These are phyloP conservation scores for Fraxinus americana DNA, from an alignment of 257 asterid species.

Conservation along the genomic window DNA sequence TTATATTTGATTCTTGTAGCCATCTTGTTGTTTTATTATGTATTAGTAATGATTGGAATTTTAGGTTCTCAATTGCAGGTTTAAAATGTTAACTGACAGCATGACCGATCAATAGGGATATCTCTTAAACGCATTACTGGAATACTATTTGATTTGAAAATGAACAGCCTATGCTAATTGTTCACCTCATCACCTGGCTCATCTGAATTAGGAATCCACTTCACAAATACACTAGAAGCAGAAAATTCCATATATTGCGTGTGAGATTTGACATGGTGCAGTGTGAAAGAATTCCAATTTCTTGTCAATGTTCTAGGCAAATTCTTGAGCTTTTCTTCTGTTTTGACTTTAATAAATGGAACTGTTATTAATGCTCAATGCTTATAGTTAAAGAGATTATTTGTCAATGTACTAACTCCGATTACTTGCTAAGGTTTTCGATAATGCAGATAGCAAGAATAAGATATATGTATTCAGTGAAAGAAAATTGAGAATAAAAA, in stretches of 20 bases:
- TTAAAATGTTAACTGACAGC: neutral
- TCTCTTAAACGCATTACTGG: neutral
- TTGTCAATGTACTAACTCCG: neutral
- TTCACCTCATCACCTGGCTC: neutral
- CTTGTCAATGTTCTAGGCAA: neutral
- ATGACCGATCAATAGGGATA: neutral
- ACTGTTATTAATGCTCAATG: neutral
- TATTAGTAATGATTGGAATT: constrained; percentile 6
- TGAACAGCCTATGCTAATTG: no score
- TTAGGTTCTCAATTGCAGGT: constrained; percentile 1
- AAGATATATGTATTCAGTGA: neutral
- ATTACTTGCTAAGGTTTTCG: neutral
- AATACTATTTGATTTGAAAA: no score
- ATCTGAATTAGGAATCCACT: neutral
- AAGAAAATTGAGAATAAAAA: neutral
- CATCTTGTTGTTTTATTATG: constrained; percentile 40
- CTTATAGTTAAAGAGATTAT: neutral
- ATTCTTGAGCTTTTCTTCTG: neutral
- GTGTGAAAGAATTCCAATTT: neutral
- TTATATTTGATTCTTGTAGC: constrained; percentile 32
- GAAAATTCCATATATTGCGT: neutral
- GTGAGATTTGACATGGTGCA: neutral
- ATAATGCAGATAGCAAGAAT: neutral
- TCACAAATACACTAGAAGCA: neutral
- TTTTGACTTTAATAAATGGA: neutral